These are phyloP conservation scores for Cyberlindnera bimundalis DNA, from an alignment of 805 yeast species.

Conservation along the genomic window DNA sequence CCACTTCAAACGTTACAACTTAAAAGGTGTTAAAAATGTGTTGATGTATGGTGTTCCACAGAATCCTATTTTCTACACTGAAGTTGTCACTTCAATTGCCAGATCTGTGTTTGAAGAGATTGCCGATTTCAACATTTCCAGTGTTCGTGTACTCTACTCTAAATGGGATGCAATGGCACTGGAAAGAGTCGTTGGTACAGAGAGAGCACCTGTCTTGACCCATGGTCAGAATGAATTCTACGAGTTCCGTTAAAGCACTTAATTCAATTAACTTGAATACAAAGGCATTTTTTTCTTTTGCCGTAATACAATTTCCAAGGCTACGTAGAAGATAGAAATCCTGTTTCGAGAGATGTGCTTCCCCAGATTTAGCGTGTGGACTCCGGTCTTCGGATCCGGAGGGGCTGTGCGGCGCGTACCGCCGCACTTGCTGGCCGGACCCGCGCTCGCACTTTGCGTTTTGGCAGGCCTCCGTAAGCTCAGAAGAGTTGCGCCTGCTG, in stretches of 20 bases:
- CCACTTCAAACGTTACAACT: constrained; percentile 81
- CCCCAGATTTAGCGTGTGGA: constrained; percentile 6
- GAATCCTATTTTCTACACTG: constrained; percentile 80
- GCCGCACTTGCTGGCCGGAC: neutral
- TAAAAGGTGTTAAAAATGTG: constrained; percentile 80
- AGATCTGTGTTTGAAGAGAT: constrained; percentile 47
- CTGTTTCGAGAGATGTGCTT: constrained; percentile 3
- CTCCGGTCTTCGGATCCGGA: constrained; percentile 11
- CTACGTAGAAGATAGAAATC: too few relatives aligned
- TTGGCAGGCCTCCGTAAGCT: too few relatives aligned
- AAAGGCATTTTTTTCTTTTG: too few relatives aligned
- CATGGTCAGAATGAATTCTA: constrained; percentile 70
- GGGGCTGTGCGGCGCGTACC: constrained; percentile 7
- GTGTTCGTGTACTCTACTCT: constrained; percentile 61
- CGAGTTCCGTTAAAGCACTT: constrained; percentile 52
- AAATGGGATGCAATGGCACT: constrained; percentile 76
- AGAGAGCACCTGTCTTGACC: constrained; percentile 63
- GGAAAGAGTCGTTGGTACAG: constrained; percentile 81
- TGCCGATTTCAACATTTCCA: constrained; percentile 53
- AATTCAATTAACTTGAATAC: too few relatives aligned
- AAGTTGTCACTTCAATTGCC: constrained; percentile 67
- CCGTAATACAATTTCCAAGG: too few relatives aligned
- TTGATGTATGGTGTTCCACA: constrained; percentile 81
- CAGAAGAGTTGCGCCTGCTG: constrained; percentile 5
- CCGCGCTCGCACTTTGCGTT: neutral